Evolutionary conservation across 2,329 filamentous ascomycete genomes (phyloP).

Genomic region (Alternaria sp.): DNA sequence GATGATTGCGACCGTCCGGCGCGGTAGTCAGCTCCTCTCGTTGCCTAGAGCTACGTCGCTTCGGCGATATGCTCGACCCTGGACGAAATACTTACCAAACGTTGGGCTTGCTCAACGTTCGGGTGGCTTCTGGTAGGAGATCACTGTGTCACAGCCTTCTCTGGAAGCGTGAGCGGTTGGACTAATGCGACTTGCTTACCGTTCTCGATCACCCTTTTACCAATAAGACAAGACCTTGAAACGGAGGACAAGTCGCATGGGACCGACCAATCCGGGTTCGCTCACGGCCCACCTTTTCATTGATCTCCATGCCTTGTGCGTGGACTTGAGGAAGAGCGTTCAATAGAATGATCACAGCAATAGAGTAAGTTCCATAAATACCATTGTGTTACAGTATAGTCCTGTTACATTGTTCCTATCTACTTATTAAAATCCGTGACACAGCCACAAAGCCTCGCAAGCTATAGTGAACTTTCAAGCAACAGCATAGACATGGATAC

Average conservation of each 20-base stretch:
- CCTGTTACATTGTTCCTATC: no score
- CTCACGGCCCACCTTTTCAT: not conserved
- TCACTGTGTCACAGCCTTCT: no score
- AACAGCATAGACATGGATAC: no score
- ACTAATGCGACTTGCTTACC: not conserved
- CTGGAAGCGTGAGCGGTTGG: no score
- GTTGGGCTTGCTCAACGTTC: not conserved
- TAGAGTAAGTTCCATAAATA: no score
- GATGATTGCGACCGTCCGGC: not conserved
- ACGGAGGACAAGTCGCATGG: not conserved
- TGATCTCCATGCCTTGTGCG: not conserved
- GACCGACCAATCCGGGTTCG: not conserved
- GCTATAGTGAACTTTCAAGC: no score
- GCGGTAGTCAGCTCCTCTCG: not conserved
- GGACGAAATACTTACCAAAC: not conserved
- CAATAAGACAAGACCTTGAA: not conserved
- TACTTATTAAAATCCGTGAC: no score
- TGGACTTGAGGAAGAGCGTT: not conserved
- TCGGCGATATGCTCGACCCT: not conserved
- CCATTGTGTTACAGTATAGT: no score
- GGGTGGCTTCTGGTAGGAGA: no score
- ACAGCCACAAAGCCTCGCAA: no score
- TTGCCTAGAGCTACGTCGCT: not conserved
- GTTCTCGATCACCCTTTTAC: not conserved
- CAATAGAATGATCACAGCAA: no score